A percentile compares a stretch with the other conserved stretches of the same genome.
These are phyloP conservation scores for Durotheca rogersii DNA, from an alignment of 495 filamentous ascomycete species.

Conservation along the genomic window DNA sequence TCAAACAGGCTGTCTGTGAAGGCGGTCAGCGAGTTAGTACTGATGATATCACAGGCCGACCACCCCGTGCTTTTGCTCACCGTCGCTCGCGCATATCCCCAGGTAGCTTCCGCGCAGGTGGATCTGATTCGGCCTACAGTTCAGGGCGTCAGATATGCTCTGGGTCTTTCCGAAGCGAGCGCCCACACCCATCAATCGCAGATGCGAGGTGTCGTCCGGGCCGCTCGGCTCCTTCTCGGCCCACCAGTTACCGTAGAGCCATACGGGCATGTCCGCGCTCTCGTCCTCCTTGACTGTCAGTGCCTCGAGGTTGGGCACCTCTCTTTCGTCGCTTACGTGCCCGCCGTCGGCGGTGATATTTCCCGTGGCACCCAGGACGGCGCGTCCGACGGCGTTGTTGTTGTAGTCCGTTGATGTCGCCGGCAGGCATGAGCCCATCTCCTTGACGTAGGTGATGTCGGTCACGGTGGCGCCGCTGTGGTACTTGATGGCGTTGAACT, in stretches of 20 bases:
- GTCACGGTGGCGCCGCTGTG: slow-evolving; percentile 3
- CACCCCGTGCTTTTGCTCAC: slow-evolving; percentile 6
- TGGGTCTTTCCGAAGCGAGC: slow-evolving; percentile 12
- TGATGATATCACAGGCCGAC: too few relatives aligned
- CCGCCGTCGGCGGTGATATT: slow-evolving; percentile 7
- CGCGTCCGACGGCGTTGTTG: not conserved
- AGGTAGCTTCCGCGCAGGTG: slow-evolving; percentile 6
- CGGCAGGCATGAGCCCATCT: slow-evolving; percentile 10
- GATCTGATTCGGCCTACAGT: slow-evolving; percentile 4
- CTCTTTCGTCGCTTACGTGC: slow-evolving; percentile 6
- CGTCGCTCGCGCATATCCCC: slow-evolving; percentile 6
- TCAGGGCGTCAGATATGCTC: slow-evolving; percentile 10
- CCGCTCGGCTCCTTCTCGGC: not conserved
- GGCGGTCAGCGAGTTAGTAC: not conserved
- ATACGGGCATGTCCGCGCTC: slow-evolving; percentile 7
- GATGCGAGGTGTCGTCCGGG: not conserved
- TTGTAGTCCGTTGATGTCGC: slow-evolving; percentile 3
- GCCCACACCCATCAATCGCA: slow-evolving; percentile 14
- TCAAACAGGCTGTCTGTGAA: slow-evolving; percentile 5
- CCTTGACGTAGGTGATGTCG: slow-evolving; percentile 15
- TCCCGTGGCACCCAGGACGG: slow-evolving; percentile 7
- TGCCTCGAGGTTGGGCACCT: slow-evolving; percentile 1
- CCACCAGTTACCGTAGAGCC: slow-evolving; percentile 23
- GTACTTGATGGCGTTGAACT: slow-evolving; percentile 17
- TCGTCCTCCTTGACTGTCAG: slow-evolving; percentile 7